Base-by-base conservation (phyloP, 179 eudicot species). In the Camellia oleifera region DNA sequence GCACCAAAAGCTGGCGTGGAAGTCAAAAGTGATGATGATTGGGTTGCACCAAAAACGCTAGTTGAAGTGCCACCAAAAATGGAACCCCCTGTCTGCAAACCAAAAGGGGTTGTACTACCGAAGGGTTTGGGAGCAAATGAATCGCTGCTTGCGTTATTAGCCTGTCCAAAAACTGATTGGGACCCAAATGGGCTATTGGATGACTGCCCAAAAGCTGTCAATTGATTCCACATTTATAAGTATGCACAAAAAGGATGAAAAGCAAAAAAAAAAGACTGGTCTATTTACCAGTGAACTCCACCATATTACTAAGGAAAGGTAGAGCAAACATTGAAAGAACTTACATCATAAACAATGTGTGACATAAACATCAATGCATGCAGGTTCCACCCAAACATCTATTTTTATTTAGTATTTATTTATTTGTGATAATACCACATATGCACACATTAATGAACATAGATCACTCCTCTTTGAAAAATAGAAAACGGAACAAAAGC, bases 131-230 rank as follows among this genome's bases (percentile, higher is more conserved):
- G 88, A 68, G 97, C 91, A 85, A 92, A 95, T 8, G 98, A 96
- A 80, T 94, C 92, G 87, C 72, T 91, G 62, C 82, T 84, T 78
- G 83, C 88, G 84, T 84, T 90, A 81, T 69, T 88, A 50, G 75
- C 79, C 79, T 94, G 98, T 83, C 97, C 98, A 85, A 92, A 95
- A 72, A 81, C 92, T 58, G 98, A 82, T 82, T 88, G 98, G 53
- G 99, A 87, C 77, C 97, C 97, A 83, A 94, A 95, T 52, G 99
- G 90, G 78, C 90, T 84, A 77, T 84, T 85, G 23, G 98, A 81
- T 66, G 97, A 91, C 87, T 94, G 99, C 92, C 97, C 97, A 83
- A 95, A 94, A 79, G 95, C 98, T 95, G 95, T 44, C 17, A 61
- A 17, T 60, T 58, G 74, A 63, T 50, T 50, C 60, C 66, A 42